Percentiles rank a stretch among this genome's conserved stretches.
Evolutionary conservation across 2,329 filamentous ascomycete genomes (phyloP).

Genomic region (Hypoxylon sp.): DNA sequence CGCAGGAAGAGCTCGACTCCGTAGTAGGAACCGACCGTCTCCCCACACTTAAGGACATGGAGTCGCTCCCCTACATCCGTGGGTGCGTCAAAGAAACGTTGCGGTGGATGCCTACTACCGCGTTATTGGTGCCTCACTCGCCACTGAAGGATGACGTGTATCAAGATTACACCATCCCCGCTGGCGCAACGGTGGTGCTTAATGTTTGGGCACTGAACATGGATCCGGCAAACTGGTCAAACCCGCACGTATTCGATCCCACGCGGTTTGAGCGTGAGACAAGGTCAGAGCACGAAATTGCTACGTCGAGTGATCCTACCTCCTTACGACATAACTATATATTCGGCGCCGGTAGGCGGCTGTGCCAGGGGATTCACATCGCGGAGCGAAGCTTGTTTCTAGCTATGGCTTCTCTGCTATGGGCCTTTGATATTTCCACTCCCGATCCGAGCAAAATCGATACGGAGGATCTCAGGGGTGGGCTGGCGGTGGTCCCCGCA

Average conservation of each 20-base stretch:
- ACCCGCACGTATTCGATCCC: constrained; percentile 57
- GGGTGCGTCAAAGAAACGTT: constrained; percentile 60
- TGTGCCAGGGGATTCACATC: constrained; percentile 63
- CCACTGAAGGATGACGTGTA: constrained; percentile 53
- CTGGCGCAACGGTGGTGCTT: constrained; percentile 57
- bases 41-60: constrained; percentile 58
- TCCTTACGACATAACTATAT: constrained; percentile 40
- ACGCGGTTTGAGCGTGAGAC: constrained; percentile 42
- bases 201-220: constrained; percentile 55
- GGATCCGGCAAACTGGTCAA: constrained; percentile 15
- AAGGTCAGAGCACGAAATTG: constrained; percentile 47
- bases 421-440: constrained; percentile 59
- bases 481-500: constrained; percentile 8
- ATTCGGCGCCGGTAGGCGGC: constrained; percentile 47
- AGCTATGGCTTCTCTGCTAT: constrained; percentile 61
- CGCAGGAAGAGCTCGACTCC: constrained; percentile 53
- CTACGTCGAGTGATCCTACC: constrained; percentile 47
- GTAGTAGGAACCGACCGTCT: constrained; percentile 59
- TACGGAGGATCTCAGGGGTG: constrained; percentile 20
- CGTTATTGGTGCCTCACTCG: constrained; percentile 55
- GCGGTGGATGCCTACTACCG: constrained; percentile 59
- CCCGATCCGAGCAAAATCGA: constrained; percentile 13
- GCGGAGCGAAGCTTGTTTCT: constrained; percentile 51
- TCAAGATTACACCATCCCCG: constrained; percentile 58
- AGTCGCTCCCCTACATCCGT: constrained; percentile 60